These are phyloP conservation scores for Nadsonia starkeyi-henricii DNA, from an alignment of 1,139 yeast genomes.

Conservation along the genomic window DNA sequence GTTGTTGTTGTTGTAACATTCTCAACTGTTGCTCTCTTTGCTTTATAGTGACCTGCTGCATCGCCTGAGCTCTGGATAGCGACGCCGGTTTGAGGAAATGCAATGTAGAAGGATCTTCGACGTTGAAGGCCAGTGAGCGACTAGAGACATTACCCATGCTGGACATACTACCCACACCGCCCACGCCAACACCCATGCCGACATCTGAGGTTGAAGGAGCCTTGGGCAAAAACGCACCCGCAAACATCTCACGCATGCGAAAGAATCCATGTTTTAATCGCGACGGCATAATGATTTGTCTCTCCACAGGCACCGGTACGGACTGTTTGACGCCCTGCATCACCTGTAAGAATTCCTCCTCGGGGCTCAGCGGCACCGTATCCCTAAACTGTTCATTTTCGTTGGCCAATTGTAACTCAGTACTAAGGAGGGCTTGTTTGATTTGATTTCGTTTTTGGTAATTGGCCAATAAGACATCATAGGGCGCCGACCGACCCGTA, in stretches of 20 bases:
- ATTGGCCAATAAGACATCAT: conserved; percentile 74
- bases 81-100: conserved; percentile 1
- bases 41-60: conserved; percentile 15
- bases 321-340: conserved; percentile 73
- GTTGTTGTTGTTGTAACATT: conserved; percentile 4
- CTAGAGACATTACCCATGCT: conserved; percentile 7
- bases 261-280: conserved; percentile 56
- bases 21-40: conserved; percentile 24
- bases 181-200: background rate
- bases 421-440: conserved; percentile 33
- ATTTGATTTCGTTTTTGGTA: conserved; percentile 90
- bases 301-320: conserved; percentile 66
- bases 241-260: conserved; percentile 44
- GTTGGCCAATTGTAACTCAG: conserved; percentile 23
- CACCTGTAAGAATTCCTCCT: conserved; percentile 80
- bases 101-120: conserved; percentile 4
- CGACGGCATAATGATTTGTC: conserved; percentile 57
- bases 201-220: conserved; percentile 9
- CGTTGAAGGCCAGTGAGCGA: conserved; percentile 6
- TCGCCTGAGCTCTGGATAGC: conserved; percentile 4
- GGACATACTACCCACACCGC: background rate
- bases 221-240: conserved; percentile 16
- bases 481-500: conserved; percentile 81
- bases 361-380: conserved; percentile 16
- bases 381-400: conserved; percentile 18